Conservation (phyloP, 2,329 filamentous ascomycete species). For the Pestalotiopsis sp. region DNA sequence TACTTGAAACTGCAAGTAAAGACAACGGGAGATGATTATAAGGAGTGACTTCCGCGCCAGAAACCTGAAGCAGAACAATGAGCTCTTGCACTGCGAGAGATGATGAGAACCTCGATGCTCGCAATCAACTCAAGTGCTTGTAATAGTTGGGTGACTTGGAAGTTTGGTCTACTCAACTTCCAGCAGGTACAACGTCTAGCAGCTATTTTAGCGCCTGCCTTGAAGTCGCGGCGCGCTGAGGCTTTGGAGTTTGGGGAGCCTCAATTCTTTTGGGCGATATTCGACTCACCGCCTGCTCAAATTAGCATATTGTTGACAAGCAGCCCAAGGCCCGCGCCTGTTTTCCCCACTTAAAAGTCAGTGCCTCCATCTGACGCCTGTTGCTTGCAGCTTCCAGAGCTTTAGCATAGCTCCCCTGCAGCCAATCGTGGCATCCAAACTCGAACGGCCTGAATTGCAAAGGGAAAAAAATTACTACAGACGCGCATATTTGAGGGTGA, state of each 20-base stretch:
- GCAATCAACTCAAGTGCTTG: too few relatives aligned
- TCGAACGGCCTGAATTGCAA: neutral
- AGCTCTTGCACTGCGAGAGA: too few relatives aligned
- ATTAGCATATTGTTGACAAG: slow-evolving; percentile 8
- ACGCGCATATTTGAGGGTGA: neutral
- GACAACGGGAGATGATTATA: too few relatives aligned
- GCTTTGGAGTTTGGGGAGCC: neutral
- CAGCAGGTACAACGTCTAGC: too few relatives aligned
- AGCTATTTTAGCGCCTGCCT: neutral
- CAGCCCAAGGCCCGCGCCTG: slow-evolving; percentile 1
- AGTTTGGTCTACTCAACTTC: too few relatives aligned
- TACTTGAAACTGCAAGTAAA: too few relatives aligned
- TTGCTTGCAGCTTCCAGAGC: neutral
- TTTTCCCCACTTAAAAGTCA: slow-evolving; percentile 3
- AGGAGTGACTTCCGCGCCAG: too few relatives aligned
- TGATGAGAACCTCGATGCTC: too few relatives aligned
- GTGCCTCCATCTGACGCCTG: neutral
- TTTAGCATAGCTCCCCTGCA: slow-evolving; percentile 4
- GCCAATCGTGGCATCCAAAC: neutral
- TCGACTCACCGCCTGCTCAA: slow-evolving; percentile 7
- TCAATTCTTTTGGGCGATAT: neutral
- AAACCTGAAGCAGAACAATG: too few relatives aligned
- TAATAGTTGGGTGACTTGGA: too few relatives aligned
- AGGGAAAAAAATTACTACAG: neutral
- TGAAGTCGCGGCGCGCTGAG: neutral